Evolutionary conservation across 1,284 basidiomycete genomes (phyloP), one percentile per base, ranked within the genome.

Genomic region (Sporisorium reilianum): DNA sequence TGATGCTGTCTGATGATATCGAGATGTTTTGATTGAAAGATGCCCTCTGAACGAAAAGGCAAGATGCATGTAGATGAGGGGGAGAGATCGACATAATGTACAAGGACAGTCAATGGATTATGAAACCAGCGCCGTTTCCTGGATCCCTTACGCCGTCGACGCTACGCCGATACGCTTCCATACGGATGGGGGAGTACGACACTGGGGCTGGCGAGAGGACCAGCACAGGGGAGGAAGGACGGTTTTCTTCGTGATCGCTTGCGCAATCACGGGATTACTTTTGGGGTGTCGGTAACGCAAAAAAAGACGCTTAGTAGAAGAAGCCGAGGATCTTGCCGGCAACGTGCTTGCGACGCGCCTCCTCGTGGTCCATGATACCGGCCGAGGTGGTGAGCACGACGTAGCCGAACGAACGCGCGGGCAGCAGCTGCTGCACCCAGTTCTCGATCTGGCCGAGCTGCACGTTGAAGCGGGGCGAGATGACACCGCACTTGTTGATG

Each of bases 301-400:
- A n/a, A n/a, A n/a, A 41, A 42, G 32, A 38, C 46, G 56, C 51
- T 80, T 81, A 81, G 77, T 81, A 85, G 83, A 84, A 84, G 78
- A 77, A 85, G 60, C 85, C 83, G 53, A 85, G 79, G 64, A 86
- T 85, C 88, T 95, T 95, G 76, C 94, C 93, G 87, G 93, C 94
- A 68, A 95, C 91, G 88, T 98, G 96, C 89, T 98, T 99, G 86
- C 95, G 91, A 88, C 96, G 91, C 62, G 97, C 97, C 89, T 99
- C 96, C 87, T 97, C 94, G 87, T 99, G 97, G 88, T 99, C 96
- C 86, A 99, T 90, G 87, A 99, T 99, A 83, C 97, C 97, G 55
- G 95, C 93, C 50, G 94, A 97, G 66, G 97, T 99, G 81, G 97
- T 96, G 75, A 97, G 89, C 86, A 98, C 97, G 87, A 99, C 93